These are phyloP conservation scores for Begonia peltatifolia DNA, from an alignment of 306 rosid genomes.

Conservation along the genomic window DNA sequence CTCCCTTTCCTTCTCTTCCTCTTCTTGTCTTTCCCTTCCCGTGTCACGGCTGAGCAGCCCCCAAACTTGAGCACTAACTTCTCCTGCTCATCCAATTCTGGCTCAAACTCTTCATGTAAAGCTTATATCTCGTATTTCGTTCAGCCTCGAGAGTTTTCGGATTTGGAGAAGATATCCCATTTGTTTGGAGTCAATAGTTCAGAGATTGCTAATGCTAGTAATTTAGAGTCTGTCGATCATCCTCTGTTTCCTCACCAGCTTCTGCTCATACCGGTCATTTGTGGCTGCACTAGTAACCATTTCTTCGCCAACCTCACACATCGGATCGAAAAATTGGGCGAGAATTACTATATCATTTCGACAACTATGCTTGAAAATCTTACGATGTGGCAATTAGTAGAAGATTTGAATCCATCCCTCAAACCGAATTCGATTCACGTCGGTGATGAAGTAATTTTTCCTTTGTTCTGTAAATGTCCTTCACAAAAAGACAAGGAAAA, in stretches of 20 bases:
- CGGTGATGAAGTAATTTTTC: slow-evolving; percentile 32
- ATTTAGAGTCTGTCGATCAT: slow-evolving; percentile 13
- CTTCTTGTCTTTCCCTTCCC: slow-evolving; percentile 14
- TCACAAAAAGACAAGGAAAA: slow-evolving; percentile 24
- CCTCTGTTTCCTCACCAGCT: slow-evolving; percentile 29
- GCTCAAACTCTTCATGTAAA: slow-evolving; percentile 34
- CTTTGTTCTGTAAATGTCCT: slow-evolving; percentile 64
- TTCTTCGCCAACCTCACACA: slow-evolving; percentile 48
- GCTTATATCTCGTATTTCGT: slow-evolving; percentile 55
- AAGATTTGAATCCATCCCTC: slow-evolving; percentile 26
- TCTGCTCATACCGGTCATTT: slow-evolving; percentile 50
- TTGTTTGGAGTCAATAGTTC: slow-evolving; percentile 38
- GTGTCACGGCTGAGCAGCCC: slow-evolving; percentile 21
- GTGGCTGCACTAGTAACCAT: slow-evolving; percentile 40
- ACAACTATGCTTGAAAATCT: slow-evolving; percentile 34
- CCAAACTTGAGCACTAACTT: slow-evolving; percentile 21
- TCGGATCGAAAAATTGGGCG: slow-evolving; percentile 23
- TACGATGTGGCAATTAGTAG: slow-evolving; percentile 25
- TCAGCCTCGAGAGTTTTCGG: slow-evolving; percentile 26
- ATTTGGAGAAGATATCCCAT: slow-evolving; percentile 33
- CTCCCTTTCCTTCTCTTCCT: slow-evolving; percentile 15
- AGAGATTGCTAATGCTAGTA: slow-evolving; percentile 52
- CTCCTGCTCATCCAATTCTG: slow-evolving; percentile 29
- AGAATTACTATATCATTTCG: slow-evolving; percentile 30
- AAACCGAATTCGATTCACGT: slow-evolving; percentile 19